These are phyloP conservation scores for Xerocomellus chrysenteron DNA, from an alignment of 768 basidiomycete species.

Conservation along the genomic window DNA sequence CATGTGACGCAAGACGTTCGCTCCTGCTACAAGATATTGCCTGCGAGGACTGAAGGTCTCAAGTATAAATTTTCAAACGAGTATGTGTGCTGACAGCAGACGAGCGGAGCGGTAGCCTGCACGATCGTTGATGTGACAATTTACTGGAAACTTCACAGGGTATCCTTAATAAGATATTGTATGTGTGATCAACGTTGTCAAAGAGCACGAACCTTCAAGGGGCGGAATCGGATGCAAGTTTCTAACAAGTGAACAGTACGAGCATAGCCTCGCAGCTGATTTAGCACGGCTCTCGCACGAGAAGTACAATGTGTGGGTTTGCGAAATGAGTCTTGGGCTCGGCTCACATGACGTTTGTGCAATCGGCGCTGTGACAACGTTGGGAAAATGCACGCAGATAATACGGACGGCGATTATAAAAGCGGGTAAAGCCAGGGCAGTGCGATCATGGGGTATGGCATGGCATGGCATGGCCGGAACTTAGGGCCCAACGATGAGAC, in stretches of 20 bases:
- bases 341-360: background rate
- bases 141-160: background rate
- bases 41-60: background rate
- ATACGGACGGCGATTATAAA: background rate
- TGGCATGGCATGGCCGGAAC: too few relatives aligned
- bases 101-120: background rate
- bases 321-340: background rate
- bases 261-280: background rate
- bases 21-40: background rate
- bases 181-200: background rate
- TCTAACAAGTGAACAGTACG: background rate
- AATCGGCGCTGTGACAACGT: background rate
- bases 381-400: background rate
- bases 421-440: background rate
- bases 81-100: background rate
- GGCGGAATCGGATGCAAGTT: background rate
- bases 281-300: background rate
- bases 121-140: background rate
- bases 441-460: background rate
- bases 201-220: background rate
- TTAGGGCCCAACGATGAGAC: background rate
- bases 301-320: background rate
- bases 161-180: background rate
- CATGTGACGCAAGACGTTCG: background rate
- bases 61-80: background rate